These are phyloP conservation scores for Trichomonas vaginalis DNA, from an alignment of 208 protist species.

Conservation along the genomic window DNA sequence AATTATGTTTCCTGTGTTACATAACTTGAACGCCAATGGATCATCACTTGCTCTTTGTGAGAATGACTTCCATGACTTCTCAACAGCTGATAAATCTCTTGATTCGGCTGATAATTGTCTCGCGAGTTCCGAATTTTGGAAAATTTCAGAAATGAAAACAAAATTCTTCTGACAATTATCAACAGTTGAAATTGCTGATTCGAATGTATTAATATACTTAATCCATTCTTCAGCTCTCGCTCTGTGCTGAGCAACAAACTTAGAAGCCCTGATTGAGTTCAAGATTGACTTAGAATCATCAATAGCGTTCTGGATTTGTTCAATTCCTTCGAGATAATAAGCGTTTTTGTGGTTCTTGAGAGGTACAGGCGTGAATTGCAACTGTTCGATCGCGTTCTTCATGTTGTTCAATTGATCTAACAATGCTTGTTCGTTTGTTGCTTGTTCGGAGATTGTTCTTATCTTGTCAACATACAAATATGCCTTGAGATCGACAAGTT, in stretches of 20 bases:
- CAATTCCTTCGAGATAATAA: not conserved
- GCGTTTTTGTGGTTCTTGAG: not conserved
- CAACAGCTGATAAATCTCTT: slow-evolving; percentile 22
- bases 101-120: not conserved
- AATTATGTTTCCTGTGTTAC: not conserved
- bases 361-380: not conserved
- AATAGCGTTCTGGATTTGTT: not conserved
- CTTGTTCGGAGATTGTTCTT: not conserved
- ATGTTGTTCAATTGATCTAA: not conserved
- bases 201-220: slow-evolving; percentile 29
- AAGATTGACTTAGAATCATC: not conserved
- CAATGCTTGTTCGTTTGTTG: not conserved
- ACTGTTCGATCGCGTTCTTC: not conserved
- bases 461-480: not conserved
- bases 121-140: not conserved
- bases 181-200: slow-evolving; percentile 11
- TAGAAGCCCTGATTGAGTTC: not conserved
- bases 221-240: slow-evolving; percentile 41
- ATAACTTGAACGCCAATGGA: not conserved
- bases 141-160: not conserved
- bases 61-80: slow-evolving; percentile 38
- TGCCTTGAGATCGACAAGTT: not conserved
- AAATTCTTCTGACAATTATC: not conserved
- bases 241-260: not conserved
- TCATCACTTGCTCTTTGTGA: slow-evolving; percentile 2